These are phyloP conservation scores for Pichia sp. DNA, from an alignment of 1,139 yeast species.

Conservation along the genomic window DNA sequence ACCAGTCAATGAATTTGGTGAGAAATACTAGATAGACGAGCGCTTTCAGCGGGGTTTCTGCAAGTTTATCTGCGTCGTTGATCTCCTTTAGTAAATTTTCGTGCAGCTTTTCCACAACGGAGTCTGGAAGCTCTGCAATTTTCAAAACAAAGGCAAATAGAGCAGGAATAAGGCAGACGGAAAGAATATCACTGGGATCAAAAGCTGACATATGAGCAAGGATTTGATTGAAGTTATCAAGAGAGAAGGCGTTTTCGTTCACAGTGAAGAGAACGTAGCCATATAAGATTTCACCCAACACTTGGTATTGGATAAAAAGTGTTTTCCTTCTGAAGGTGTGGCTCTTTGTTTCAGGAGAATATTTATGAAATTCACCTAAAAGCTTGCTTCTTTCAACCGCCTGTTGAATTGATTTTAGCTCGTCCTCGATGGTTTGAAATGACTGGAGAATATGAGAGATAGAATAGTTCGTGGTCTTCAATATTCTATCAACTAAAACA, in stretches of 20 bases:
- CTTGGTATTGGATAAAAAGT: conserved; percentile 61
- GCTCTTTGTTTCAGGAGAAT: conserved; percentile 46
- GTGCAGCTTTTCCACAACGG: conserved; percentile 32
- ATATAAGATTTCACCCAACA: conserved; percentile 57
- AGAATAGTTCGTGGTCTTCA: conserved; percentile 3
- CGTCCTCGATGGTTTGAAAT: conserved; percentile 50
- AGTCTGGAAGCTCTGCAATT: conserved; percentile 25
- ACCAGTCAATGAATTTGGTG: conserved; percentile 64
- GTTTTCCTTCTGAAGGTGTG: conserved; percentile 55
- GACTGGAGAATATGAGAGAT: conserved; percentile 32
- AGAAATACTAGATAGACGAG: conserved; percentile 54
- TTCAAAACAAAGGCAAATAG: conserved; percentile 39
- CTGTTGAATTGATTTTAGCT: conserved; percentile 50
- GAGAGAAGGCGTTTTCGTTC: conserved; percentile 10
- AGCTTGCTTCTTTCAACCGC: conserved; percentile 60
- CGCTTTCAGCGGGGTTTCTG: conserved; percentile 51
- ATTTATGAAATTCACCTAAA: conserved; percentile 37
- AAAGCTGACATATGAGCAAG: conserved; percentile 37
- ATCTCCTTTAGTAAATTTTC: conserved; percentile 27
- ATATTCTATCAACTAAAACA: conserved; percentile 5
- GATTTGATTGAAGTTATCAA: conserved; percentile 35
- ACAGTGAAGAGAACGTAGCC: conserved; percentile 35
- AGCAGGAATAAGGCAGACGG: conserved; percentile 61
- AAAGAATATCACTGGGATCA: conserved; percentile 52
- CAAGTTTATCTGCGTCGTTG: conserved; percentile 31